phyloP scores from a whole-genome alignment of 768 basidiomycete species.

The Heimioporus sp. region DNA sequence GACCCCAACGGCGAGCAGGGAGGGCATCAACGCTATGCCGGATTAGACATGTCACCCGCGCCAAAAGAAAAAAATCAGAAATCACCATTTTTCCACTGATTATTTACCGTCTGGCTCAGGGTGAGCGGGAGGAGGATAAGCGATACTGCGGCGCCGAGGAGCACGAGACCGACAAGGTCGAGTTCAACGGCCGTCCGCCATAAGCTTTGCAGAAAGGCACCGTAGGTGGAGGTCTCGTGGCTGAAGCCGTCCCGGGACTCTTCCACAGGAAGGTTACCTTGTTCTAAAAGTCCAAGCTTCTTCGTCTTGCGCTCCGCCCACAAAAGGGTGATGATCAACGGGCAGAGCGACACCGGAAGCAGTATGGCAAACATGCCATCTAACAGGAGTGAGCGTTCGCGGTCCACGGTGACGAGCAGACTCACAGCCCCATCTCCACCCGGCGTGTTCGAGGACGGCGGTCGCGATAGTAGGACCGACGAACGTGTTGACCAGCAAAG shows the following conservation, averaged over 20 bases:
- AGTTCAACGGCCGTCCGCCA: constrained; percentile 34
- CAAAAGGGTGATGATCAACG: constrained; percentile 51
- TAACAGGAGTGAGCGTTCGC: constrained; percentile 15
- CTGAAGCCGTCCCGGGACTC: neutral
- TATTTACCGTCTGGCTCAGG: constrained; percentile 29
- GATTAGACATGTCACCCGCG: constrained; percentile 3
- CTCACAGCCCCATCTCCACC: constrained; percentile 73
- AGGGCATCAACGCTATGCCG: constrained; percentile 45
- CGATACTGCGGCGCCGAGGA: constrained; percentile 49
- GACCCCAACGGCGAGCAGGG: constrained; percentile 49
- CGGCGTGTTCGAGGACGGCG: constrained; percentile 39
- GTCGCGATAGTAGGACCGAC: constrained; percentile 63
- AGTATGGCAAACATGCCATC: constrained; percentile 61
- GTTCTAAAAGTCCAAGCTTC: constrained; percentile 32
- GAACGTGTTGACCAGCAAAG: constrained; percentile 63
- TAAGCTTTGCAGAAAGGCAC: constrained; percentile 5
- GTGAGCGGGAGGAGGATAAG: constrained; percentile 58
- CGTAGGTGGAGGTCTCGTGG: neutral
- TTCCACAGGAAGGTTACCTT: neutral
- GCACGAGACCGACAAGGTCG: constrained; percentile 49
- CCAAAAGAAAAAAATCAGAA: neutral
- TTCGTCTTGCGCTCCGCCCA: constrained; percentile 54
- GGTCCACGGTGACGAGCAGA: constrained; percentile 10
- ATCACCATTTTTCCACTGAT: constrained; percentile 43
- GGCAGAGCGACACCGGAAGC: constrained; percentile 47